These are phyloP conservation scores for Artemisia tridentata DNA, from an alignment of 129 eudicot species.

Conservation along the genomic window DNA sequence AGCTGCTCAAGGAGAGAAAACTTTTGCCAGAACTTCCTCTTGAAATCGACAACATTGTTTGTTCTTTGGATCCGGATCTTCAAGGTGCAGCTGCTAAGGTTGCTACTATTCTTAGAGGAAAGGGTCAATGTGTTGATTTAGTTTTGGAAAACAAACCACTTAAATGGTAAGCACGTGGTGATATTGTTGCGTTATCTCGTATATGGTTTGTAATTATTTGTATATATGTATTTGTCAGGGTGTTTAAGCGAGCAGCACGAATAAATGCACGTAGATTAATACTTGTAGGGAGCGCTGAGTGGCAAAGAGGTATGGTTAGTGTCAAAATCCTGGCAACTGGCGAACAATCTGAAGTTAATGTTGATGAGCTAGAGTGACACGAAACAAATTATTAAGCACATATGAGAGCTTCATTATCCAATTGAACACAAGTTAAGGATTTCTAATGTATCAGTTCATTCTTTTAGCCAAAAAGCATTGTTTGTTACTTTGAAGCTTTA, in stretches of 20 bases:
- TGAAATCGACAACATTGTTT: conserved; percentile 70
- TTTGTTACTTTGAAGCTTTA: too few species aligned
- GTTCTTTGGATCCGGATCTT: conserved; percentile 76
- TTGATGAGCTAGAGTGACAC: conserved; percentile 58
- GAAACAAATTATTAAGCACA: conserved; percentile 10
- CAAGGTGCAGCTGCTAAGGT: conserved; percentile 81
- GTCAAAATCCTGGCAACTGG: conserved; percentile 85
- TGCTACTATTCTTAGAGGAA: conserved; percentile 70
- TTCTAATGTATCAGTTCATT: too few species aligned
- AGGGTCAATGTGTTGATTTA: conserved; percentile 83
- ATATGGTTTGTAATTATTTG: too few species aligned
- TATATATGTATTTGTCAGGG: too few species aligned
- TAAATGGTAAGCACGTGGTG: too few species aligned
- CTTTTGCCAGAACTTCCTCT: conserved; percentile 62
- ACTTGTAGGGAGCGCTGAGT: conserved; percentile 72
- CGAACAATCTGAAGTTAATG: conserved; percentile 65
- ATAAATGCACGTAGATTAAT: conserved; percentile 76
- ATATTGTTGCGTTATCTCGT: too few species aligned
- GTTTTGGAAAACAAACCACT: too few species aligned
- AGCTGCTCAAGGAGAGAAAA: too few species aligned
- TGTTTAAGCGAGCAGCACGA: too few species aligned
- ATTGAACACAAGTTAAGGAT: neutral
- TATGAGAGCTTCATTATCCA: neutral
- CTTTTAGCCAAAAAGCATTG: too few species aligned
- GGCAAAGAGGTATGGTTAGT: conserved; percentile 82